These are phyloP conservation scores for Meira nashicola DNA, from an alignment of 1,284 basidiomycete genomes.

Conservation along the genomic window DNA sequence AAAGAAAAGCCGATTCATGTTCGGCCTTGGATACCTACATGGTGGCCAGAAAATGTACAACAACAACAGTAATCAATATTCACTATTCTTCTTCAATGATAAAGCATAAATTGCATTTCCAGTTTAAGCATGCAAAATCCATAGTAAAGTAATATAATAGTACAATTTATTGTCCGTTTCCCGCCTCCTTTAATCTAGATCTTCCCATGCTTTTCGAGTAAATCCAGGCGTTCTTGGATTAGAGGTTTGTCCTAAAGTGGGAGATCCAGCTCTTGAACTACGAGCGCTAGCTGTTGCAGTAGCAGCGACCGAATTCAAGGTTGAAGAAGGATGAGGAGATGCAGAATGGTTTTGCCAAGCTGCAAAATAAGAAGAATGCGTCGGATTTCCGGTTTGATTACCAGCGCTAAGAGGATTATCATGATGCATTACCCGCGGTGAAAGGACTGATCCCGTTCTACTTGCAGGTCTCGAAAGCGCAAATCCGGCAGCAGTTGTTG, in stretches of 20 bases:
- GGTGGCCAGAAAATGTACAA: slow-evolving; percentile 29
- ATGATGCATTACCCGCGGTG: background rate
- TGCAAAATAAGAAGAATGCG: too few relatives aligned
- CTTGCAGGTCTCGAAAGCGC: slow-evolving; percentile 5
- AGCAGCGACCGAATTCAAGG: background rate
- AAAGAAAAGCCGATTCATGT: slow-evolving; percentile 21
- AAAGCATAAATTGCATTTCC: background rate
- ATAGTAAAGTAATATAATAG: background rate
- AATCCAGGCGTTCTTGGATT: background rate
- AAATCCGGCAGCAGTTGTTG: background rate
- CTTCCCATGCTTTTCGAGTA: slow-evolving; percentile 1
- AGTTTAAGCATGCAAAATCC: background rate
- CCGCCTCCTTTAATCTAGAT: background rate
- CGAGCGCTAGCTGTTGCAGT: slow-evolving; percentile 4
- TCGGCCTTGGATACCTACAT: slow-evolving; percentile 30
- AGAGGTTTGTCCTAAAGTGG: background rate
- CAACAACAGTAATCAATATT: background rate
- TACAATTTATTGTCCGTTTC: background rate
- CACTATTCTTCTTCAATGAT: background rate
- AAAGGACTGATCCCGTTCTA: background rate
- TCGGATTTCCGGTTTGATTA: background rate
- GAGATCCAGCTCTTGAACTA: slow-evolving; percentile 9
- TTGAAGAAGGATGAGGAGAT: background rate
- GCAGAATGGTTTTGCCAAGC: background rate
- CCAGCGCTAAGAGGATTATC: background rate